Conservation (phyloP, 2,329 filamentous ascomycete species). For the Cladosporium sp. region DNA sequence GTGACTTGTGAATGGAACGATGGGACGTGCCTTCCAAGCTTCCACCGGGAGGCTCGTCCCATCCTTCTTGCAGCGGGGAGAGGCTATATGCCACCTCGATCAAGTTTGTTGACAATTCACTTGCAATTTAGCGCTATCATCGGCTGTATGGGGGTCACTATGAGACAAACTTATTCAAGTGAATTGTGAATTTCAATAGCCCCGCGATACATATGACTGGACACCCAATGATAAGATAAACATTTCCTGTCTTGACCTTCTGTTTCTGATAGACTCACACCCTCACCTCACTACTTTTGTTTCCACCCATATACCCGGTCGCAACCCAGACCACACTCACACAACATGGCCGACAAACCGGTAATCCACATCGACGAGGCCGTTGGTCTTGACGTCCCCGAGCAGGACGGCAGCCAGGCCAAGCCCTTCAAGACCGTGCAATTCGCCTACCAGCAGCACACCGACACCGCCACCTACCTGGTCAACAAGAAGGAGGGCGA, state of each 20-base stretch:
- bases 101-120: no score
- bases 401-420: constrained; percentile 62
- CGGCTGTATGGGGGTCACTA: no score
- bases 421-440: constrained; percentile 78
- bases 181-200: no score
- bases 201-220: background rate
- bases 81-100: no score
- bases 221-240: background rate
- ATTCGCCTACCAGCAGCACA: constrained; percentile 69
- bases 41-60: no score
- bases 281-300: background rate
- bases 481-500: constrained; percentile 64
- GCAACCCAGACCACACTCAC: background rate
- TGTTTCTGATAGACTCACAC: no score
- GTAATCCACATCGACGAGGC: constrained; percentile 77
- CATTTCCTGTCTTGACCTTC: background rate
- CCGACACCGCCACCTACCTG: constrained; percentile 59
- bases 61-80: no score
- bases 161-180: no score
- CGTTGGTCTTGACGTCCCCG: constrained; percentile 59
- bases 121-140: no score
- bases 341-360: constrained; percentile 31
- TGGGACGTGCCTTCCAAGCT: no score
- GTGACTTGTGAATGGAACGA: no score
- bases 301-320: background rate